Base-by-base conservation (phyloP, 306 rosid species). In the Quercus robur region DNA sequence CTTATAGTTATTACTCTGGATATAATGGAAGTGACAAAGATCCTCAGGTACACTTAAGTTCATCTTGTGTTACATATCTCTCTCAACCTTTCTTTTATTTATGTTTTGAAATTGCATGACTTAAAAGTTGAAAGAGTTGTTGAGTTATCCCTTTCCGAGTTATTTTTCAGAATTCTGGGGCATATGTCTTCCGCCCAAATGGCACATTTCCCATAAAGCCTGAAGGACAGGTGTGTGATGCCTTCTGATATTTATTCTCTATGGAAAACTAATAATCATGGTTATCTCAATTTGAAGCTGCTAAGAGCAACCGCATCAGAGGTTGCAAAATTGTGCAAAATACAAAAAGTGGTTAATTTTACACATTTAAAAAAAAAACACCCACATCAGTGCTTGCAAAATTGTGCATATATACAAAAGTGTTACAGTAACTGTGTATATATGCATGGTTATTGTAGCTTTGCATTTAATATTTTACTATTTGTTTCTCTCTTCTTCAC, bases 131-230 rank as follows among this genome's bases (percentile, higher is more conserved):
- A 23, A 52, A 56, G 44, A 38, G 46, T 56, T 14, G 9, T 71
- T 74, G 20, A 15, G 19, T 23, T n/a, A 4, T 69, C 19, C 44
- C 1, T 14, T 61, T 56, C 56, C 1, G 11, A 30, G 49, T 18
- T 70, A 52, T 73, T 78, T 68, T 70, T 69, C 81, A 88, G 91
- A 88, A 85, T 44, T 55, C 83, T 17, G 91, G 91, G 23, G 91
- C 91, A 28, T 88, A 88, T 67, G n/a, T 88, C 73, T 88, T 88
- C 79, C 91, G 91, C 52, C 91, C 91, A 49, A 88, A 88, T 76
- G 91, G 89, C 66, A 73, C 91, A 55, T 81, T 74, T 74, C 75
- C 74, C 78, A 79, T 88, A 83, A 77, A 63, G 13, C 86, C 87
- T 76, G 80, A 57, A 71, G 77, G 68, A 76, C 72, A 88, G 91